A percentile compares a stretch with the other conserved stretches of the same genome.
phyloP scores from a whole-genome alignment of 257 asterid species.

The Jacaranda copaia region DNA sequence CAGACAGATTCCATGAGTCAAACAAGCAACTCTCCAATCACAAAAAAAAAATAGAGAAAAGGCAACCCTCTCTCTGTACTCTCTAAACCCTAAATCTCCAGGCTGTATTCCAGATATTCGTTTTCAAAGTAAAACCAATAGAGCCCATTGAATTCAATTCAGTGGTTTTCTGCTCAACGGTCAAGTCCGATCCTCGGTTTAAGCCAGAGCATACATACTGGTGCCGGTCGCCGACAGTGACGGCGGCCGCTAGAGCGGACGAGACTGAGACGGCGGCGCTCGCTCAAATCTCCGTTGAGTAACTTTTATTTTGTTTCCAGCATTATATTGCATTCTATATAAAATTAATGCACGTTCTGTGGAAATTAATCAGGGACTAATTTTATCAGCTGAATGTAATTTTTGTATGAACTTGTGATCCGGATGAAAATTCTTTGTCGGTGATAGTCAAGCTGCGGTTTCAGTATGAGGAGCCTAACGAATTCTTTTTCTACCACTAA shows the following conservation, averaged over 20 bases:
- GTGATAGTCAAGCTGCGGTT: constrained; percentile 10
- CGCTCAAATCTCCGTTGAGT: constrained; percentile 24
- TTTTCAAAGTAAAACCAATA: neutral
- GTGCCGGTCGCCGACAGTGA: constrained; percentile 38
- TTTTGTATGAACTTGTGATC: constrained; percentile 17
- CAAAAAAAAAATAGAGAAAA: no score
- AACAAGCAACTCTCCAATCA: no score
- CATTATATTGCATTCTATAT: constrained; percentile 1
- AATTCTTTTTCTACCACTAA: neutral
- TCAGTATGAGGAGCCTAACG: neutral
- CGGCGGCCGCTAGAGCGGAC: constrained; percentile 29
- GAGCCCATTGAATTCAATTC: constrained; percentile 29
- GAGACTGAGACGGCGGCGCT: constrained; percentile 16
- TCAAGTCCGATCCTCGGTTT: neutral
- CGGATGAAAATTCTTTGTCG: neutral
- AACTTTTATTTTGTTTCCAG: neutral
- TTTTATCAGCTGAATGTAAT: constrained; percentile 2
- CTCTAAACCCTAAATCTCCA: constrained; percentile 34
- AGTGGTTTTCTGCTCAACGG: constrained; percentile 6
- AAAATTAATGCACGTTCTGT: constrained; percentile 25
- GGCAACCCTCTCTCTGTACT: neutral
- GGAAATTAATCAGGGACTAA: constrained; percentile 6
- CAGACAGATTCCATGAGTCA: no score
- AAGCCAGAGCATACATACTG: neutral
- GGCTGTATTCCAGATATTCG: neutral